phyloP scores from a whole-genome alignment of 192 early-diverging fungal species.

The Rhizophagus clarus region DNA sequence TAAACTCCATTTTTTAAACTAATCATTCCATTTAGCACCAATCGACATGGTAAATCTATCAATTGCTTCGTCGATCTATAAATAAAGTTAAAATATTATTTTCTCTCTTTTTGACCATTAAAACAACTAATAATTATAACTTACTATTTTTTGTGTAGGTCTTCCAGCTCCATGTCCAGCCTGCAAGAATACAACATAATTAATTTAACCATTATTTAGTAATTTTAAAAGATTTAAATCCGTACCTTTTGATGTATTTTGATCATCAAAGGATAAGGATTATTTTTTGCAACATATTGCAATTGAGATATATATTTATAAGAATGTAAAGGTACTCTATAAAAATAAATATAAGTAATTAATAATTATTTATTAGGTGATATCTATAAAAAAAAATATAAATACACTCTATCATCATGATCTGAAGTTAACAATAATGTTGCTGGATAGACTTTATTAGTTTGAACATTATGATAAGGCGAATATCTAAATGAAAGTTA shows the following conservation, averaged over 20 bases:
- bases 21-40: constrained; percentile 56
- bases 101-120: not conserved
- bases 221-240: not conserved
- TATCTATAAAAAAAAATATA: not conserved
- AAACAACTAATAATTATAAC: constrained; percentile 9
- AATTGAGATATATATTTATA: constrained; percentile 65
- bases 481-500: constrained; percentile 52
- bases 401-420: constrained; percentile 69
- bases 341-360: not conserved
- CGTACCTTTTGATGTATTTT: constrained; percentile 60
- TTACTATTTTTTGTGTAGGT: constrained; percentile 54
- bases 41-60: constrained; percentile 57
- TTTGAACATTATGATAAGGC: constrained; percentile 68
- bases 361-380: not conserved
- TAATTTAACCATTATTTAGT: not conserved
- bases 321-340: constrained; percentile 61
- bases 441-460: constrained; percentile 55
- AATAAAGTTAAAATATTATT: not conserved
- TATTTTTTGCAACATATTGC: constrained; percentile 56
- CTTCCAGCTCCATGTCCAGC: constrained; percentile 75
- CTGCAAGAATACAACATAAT: not conserved
- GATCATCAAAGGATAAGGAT: constrained; percentile 58
- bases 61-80: constrained; percentile 58
- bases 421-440: constrained; percentile 63
- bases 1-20: no score